Conservation (phyloP, 257 asterid species). For the Datura wrightii region DNA sequence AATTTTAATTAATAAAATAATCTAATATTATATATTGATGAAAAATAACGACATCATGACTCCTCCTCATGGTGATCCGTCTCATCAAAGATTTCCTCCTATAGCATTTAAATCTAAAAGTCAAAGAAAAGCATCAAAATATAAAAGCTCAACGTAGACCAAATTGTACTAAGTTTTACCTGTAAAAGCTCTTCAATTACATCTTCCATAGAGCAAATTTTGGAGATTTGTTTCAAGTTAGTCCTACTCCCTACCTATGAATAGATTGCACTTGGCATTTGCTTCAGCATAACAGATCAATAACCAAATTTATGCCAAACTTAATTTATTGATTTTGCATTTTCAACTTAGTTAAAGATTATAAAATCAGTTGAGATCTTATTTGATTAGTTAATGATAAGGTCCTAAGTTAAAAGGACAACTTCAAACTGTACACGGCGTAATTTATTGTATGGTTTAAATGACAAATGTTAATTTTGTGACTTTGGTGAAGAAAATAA, state of each 20-base stretch:
- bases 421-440: background rate
- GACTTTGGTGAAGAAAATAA: background rate
- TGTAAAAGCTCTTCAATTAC: no score
- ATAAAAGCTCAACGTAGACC: no score
- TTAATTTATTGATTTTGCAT: background rate
- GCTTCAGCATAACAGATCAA: background rate
- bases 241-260: background rate
- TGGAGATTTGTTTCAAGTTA: background rate
- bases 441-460: background rate
- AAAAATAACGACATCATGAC: no score
- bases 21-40: no score
- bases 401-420: background rate
- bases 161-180: no score
- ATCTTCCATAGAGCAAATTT: background rate
- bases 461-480: background rate
- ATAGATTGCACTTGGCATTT: background rate
- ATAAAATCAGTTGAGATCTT: background rate
- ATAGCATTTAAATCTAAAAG: no score
- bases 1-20: no score
- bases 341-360: background rate
- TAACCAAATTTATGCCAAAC: slow-evolving; percentile 12
- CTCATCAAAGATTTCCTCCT: no score
- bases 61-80: no score
- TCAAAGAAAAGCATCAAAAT: no score
- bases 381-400: background rate